Conservation (phyloP, 371 early-diverging fungal genomes). For the Saksenaea oblongispora region DNA sequence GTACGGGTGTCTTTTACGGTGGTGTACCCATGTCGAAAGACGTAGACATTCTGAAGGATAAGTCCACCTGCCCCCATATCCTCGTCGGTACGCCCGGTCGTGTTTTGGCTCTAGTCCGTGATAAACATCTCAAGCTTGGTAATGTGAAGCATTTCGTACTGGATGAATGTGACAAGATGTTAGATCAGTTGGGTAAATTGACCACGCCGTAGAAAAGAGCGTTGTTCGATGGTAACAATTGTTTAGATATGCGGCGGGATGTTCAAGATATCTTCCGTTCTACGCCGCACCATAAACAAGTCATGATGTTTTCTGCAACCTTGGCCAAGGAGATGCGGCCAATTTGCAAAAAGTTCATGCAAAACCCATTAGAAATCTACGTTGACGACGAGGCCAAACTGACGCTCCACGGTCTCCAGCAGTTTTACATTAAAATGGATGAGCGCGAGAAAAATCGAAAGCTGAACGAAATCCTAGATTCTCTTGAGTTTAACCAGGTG, state of each 20-base stretch:
- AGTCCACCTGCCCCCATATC: conserved; percentile 87
- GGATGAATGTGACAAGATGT: conserved; percentile 99
- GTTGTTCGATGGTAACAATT: neutral
- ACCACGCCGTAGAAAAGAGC: neutral
- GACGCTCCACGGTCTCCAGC: conserved; percentile 96
- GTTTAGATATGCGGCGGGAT: conserved; percentile 92
- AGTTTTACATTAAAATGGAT: conserved; percentile 87
- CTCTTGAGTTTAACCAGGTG: conserved; percentile 96
- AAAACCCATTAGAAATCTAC: conserved; percentile 95
- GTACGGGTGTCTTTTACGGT: conserved; percentile 93
- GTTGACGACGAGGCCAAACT: conserved; percentile 99
- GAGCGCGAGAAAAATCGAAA: conserved; percentile 94
- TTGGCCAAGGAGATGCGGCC: conserved; percentile 90
- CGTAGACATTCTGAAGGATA: conserved; percentile 78
- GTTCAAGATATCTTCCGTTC: conserved; percentile 95
- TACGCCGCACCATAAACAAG: conserved; percentile 96
- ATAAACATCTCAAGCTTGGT: conserved; percentile 75
- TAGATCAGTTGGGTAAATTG: conserved; percentile 83
- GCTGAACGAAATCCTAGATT: conserved; percentile 91
- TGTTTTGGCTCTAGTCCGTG: conserved; percentile 86
- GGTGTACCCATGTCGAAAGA: conserved; percentile 82
- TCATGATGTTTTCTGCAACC: conserved; percentile 98
- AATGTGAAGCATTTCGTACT: conserved; percentile 96
- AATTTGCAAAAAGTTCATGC: conserved; percentile 97
- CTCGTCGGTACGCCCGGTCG: conserved; percentile 99